Evolutionary conservation across 1,284 basidiomycete species (phyloP), one percentile per base, ranked within the genome.

Genomic region (Kwoniella shivajii): DNA sequence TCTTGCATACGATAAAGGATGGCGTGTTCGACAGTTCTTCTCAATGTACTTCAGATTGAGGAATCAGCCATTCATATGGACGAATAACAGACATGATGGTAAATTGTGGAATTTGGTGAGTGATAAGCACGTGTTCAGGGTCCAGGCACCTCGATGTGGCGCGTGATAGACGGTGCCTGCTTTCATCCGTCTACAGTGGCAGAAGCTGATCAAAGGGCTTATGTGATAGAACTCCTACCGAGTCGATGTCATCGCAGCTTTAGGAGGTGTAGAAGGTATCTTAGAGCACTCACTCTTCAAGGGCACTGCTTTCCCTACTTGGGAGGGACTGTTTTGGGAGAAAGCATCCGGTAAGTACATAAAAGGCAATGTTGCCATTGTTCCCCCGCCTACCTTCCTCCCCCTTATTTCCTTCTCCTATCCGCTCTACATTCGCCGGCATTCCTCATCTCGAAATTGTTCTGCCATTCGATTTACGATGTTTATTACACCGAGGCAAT

Each of bases 181-280:
- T n/a, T n/a, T n/a, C n/a, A n/a, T n/a, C n/a, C n/a, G n/a, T n/a
- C n/a, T n/a, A n/a, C n/a, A n/a, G n/a, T n/a, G n/a, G n/a, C n/a
- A n/a, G n/a, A n/a, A n/a, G n/a, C n/a, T n/a, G n/a, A n/a, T n/a
- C n/a, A n/a, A n/a, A n/a, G n/a, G n/a, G n/a, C n/a, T n/a, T n/a
- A n/a, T n/a, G n/a, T n/a, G n/a, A n/a, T n/a, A n/a, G 9, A 98
- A 98, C 81, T 93, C 94, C 77, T 99, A 98, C 79, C 91, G 95
- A 65, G 93, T 99, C 45, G 96, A 99, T 75, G 92, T 98, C 39
- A 99, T 99, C 67, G 92, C 95, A n/a, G 96, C 96, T 7, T 82
- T 99, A 14, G 96, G 96, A 45, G 73, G 74, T 62, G 71, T 77
- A 13, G 95, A 99, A 79, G 92, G 93, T 64, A 97, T 97, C 64